Conservation (phyloP, 441 rosid genomes). For the Theobroma grandiflorum region DNA sequence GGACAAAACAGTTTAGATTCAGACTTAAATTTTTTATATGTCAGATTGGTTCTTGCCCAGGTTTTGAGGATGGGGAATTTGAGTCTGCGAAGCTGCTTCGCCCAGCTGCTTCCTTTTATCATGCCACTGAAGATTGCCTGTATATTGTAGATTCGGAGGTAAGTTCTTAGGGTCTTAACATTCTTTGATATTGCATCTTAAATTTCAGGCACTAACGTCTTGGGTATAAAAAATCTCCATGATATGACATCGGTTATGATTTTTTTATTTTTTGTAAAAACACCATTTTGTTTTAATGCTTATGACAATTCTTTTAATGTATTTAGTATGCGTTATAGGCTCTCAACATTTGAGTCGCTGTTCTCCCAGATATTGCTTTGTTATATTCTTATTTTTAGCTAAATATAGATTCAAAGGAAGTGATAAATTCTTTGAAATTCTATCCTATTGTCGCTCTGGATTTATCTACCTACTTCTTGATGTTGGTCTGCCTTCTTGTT, state of each 20-base stretch:
- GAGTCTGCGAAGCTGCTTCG: conserved; percentile 85
- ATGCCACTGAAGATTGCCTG: conserved; percentile 76
- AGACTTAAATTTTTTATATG: conserved; percentile 48
- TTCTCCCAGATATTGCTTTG: not conserved
- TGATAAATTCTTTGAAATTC: conserved; percentile 17
- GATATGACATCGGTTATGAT: conserved; percentile 1
- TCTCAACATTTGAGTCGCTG: not conserved
- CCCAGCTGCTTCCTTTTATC: conserved; percentile 81
- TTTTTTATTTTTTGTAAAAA: not conserved
- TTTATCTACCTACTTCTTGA: conserved; percentile 6
- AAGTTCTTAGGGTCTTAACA: conserved; percentile 29
- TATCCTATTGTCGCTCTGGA: not conserved
- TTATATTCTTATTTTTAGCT: conserved; percentile 2
- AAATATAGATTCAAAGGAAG: not conserved
- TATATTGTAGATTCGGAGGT: conserved; percentile 96
- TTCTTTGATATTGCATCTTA: not conserved
- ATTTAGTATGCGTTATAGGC: conserved; percentile 4
- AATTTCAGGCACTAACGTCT: conserved; percentile 12
- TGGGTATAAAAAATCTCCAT: not conserved
- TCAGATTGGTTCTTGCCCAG: conserved; percentile 98
- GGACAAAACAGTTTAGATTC: conserved; percentile 35
- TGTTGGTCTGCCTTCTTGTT: not conserved
- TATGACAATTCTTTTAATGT: not conserved
- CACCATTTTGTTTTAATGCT: not conserved
- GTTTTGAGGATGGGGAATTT: conserved; percentile 97